phyloP scores from a whole-genome alignment of 176 grass and related monocot genomes.

The Cenchrus purpureus region DNA sequence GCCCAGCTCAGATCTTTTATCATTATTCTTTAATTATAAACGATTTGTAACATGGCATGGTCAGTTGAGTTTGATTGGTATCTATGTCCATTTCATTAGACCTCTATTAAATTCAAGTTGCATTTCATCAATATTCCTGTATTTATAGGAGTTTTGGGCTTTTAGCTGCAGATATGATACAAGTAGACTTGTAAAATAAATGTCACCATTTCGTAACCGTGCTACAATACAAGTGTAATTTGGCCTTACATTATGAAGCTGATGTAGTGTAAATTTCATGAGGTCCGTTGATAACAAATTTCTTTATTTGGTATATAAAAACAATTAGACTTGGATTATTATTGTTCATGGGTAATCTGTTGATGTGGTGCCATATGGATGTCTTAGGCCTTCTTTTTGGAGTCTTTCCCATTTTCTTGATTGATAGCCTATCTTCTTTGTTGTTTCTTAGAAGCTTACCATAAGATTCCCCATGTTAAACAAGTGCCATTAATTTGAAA shows the following conservation, averaged over 20 bases:
- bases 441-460: neutral
- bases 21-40: neutral
- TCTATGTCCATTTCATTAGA: slow-evolving; percentile 1
- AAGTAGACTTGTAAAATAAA: neutral
- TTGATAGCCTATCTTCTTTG: neutral
- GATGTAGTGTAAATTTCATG: neutral
- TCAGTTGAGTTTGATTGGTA: neutral
- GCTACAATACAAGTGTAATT: neutral
- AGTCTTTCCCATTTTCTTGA: neutral
- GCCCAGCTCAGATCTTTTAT: neutral
- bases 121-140: neutral
- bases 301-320: neutral
- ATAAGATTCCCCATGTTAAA: neutral
- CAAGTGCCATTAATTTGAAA: neutral
- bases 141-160: neutral
- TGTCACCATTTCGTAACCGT: neutral
- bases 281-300: neutral
- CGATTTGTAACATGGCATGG: neutral
- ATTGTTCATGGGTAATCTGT: neutral
- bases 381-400: neutral
- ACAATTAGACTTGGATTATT: neutral
- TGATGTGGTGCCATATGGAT: neutral
- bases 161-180: slow-evolving; percentile 3
- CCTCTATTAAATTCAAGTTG: neutral
- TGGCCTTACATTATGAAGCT: neutral